Base-by-base conservation (phyloP, 805 yeast genomes). In the Saccharomycopsis lassenensis region DNA sequence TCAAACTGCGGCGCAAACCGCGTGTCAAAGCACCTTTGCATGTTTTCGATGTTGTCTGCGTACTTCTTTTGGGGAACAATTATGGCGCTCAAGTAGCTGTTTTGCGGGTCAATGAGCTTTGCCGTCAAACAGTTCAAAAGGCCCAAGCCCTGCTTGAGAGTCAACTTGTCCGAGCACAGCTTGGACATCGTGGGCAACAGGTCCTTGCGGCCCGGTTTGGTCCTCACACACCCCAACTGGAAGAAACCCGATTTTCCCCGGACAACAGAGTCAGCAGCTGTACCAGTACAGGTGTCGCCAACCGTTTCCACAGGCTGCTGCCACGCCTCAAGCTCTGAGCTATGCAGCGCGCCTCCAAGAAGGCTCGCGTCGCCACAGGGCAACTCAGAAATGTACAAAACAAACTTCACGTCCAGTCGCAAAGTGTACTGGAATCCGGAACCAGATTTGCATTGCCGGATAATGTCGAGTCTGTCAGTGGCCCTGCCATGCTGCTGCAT, bases 341-440 rank as follows among this genome's bases (percentile, higher is more conserved):
- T n/a, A n/a, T n/a, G n/a, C n/a, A n/a, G n/a, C n/a, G n/a, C n/a
- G n/a, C n/a, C n/a, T n/a, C n/a, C n/a, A n/a, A 65, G 66, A 73
- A 85, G 69, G 4, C 93, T 78, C 1, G 83, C 76, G 52, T 87
- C 96, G 1, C 97, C 97, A 59, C 97, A 87, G 0, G 96, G 96
- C 0, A 77, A 63, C 43, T 81, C 91, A 7, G 87, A 73, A 4
- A 81, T 59, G 42, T 72, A 77, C 44, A 85, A 51, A 0, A 75
- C 77, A 37, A 85, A 54, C 33, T 61, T 50, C 30, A 69, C 52
- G 2, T 56, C 59, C 0, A 45, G 35, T 29, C 56, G 66, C 33
- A 72, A 34, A 18, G 25, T 40, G 40, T 48, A 73, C 25, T 39
- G 15, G 8, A 18, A 42, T 4, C 19, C 25, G 8, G 17, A 4